phyloP scores from a whole-genome alignment of 2,329 filamentous ascomycete species.

The Zalaria obscura region DNA sequence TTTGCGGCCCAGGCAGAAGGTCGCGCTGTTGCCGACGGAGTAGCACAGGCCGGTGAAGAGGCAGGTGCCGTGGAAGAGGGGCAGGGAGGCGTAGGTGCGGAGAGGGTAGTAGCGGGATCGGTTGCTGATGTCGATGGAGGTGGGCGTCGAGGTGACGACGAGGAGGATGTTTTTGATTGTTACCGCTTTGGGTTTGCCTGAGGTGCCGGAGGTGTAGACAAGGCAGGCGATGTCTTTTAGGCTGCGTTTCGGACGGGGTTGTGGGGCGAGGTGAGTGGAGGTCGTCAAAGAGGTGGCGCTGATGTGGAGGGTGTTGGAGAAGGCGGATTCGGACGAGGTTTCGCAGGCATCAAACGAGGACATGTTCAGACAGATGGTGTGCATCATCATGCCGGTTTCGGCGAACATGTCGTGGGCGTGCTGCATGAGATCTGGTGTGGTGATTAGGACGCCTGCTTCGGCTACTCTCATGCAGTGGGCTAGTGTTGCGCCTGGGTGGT shows the following conservation, averaged over 20 bases:
- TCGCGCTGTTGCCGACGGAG: conserved; percentile 44
- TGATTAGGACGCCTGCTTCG: conserved; percentile 32
- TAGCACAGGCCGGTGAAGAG: conserved; percentile 49
- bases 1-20: conserved; percentile 59
- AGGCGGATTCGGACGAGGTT: background rate
- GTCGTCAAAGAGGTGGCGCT: conserved; percentile 43
- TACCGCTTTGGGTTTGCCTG: conserved; percentile 56
- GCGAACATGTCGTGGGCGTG: background rate
- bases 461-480: conserved; percentile 35
- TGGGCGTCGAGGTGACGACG: conserved; percentile 10
- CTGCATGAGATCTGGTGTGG: conserved; percentile 18
- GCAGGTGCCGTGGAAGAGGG: conserved; percentile 72
- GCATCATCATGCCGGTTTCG: background rate
- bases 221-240: conserved; percentile 48
- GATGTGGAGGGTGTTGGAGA: background rate
- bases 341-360: background rate
- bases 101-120: conserved; percentile 33
- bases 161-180: conserved; percentile 18
- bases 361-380: background rate
- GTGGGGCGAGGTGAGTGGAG: conserved; percentile 34
- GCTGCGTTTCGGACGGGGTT: background rate
- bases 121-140: conserved; percentile 32
- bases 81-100: conserved; percentile 45
- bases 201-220: conserved; percentile 75
- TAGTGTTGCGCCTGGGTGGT: conserved; percentile 44